phyloP scores from a whole-genome alignment of 495 filamentous ascomycete genomes.

The Chaetomium cochliodes region DNA sequence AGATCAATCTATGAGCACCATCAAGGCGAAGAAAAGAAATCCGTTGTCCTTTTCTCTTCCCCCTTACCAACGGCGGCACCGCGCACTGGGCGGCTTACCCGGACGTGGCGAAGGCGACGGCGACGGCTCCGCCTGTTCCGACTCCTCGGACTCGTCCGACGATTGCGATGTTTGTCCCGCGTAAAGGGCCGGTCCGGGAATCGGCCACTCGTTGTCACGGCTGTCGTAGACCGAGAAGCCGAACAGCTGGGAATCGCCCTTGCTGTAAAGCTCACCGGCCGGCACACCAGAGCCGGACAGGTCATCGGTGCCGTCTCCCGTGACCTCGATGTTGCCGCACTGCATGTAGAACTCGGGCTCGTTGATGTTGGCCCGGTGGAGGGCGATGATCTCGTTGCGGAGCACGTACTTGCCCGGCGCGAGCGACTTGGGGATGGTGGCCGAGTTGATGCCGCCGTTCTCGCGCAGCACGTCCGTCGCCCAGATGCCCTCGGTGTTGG shows the following conservation, averaged over 20 bases:
- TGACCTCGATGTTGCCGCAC: conserved; percentile 4
- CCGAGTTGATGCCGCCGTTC: conserved; percentile 7
- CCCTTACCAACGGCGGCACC: neutral
- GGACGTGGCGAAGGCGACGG: too few species aligned
- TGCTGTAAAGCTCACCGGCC: conserved; percentile 1
- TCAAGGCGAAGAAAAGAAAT: neutral
- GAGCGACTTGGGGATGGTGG: neutral
- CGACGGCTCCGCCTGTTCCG: neutral
- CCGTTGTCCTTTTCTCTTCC: neutral
- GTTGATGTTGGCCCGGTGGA: conserved; percentile 6
- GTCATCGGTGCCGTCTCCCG: neutral
- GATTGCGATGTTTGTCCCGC: neutral
- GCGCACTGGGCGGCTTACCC: neutral
- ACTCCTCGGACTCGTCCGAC: neutral
- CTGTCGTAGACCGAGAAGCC: conserved; percentile 4
- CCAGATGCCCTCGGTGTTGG: conserved; percentile 1
- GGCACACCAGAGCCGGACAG: neutral
- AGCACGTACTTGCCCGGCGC: conserved; percentile 9
- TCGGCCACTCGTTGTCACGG: neutral
- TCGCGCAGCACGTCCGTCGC: conserved; percentile 6
- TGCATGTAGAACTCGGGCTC: conserved; percentile 9
- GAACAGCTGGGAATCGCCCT: conserved; percentile 2
- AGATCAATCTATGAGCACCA: neutral
- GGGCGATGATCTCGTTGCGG: conserved; percentile 9
- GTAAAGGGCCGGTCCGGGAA: neutral